phyloP scores from a whole-genome alignment of 768 basidiomycete species.

The Mycena chlorophos region DNA sequence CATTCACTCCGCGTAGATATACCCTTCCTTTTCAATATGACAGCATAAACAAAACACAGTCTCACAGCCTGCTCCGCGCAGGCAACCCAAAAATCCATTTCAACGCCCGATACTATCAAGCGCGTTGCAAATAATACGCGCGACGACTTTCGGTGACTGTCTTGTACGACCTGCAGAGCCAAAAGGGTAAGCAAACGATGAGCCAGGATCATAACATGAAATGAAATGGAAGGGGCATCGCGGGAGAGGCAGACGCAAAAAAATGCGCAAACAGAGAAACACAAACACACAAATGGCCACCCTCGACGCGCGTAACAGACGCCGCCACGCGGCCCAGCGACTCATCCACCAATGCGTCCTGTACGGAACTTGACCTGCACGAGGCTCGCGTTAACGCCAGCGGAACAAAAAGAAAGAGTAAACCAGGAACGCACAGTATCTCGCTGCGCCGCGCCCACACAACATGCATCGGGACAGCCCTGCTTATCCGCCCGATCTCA shows the following conservation, averaged over 20 bases:
- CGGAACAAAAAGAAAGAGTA: not conserved
- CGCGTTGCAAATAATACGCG: constrained; percentile 34
- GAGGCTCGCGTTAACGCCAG: not conserved
- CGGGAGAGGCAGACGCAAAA: not conserved
- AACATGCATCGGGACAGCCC: constrained; percentile 42
- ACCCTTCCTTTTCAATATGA: not conserved
- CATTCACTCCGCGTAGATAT: too few relatives aligned
- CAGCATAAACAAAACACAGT: not conserved
- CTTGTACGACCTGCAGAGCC: constrained; percentile 42
- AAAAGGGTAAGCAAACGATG: not conserved
- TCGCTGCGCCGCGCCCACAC: constrained; percentile 50
- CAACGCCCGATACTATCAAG: constrained; percentile 29
- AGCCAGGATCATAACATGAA: constrained; percentile 2
- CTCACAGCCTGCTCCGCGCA: constrained; percentile 10
- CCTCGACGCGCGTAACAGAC: constrained; percentile 44
- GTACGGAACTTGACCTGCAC: constrained; percentile 43
- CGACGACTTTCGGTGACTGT: constrained; percentile 43
- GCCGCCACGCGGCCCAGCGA: constrained; percentile 41
- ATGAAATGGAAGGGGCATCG: not conserved
- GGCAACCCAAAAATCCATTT: not conserved
- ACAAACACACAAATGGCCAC: constrained; percentile 55
- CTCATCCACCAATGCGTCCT: constrained; percentile 42
- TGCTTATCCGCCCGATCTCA: constrained; percentile 36
- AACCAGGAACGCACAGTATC: constrained; percentile 38
- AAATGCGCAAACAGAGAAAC: constrained; percentile 11